Base-by-base conservation (phyloP, 2,329 filamentous ascomycete genomes). In the Colletotrichum lupini region DNA sequence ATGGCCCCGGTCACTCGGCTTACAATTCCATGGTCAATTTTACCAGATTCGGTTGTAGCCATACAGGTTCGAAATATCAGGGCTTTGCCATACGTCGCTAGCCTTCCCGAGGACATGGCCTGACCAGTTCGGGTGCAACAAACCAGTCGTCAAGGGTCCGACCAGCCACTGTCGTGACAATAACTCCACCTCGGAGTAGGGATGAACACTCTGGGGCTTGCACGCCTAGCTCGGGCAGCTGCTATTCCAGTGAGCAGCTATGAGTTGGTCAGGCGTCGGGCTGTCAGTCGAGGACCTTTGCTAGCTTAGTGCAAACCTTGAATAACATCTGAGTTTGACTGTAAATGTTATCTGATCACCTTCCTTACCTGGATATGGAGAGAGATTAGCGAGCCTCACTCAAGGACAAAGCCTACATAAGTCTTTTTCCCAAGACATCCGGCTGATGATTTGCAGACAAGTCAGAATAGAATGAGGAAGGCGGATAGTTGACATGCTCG, bases 111-210 rank as follows among this genome's bases (percentile, higher is more conserved):
- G 24, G n/a, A 26, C 63, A 35, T 57, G 61, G 24, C 28, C 56
- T 37, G 49, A n/a, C 57, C 57, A 3, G 12, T 30, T 28, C 59
- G 35, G 46, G 49, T 19, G n/a, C 26, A 55, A 57, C 22, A 52
- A 37, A 9, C 67, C 7, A 28, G 22, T 5, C 1, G n/a, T 3
- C 60, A 30, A 24, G 71, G 67, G 24, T 60, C 22, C 42, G 22
- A 9, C 70, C 32, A 61, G 67, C 60, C 60, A 61, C 67, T 73
- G 65, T 65, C 58, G 69, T 7, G 37, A 12, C 24, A 6, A 57
- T 11, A 6, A 32, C 24, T 42, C 58, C 58, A n/a, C n/a, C 26
- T 24, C 9, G 28, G 14, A 30, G 22, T 12, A 56, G 14, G 30
- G 53, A 68, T 14, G 11, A 58, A 28, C 65, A 11, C 14, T 32